These are phyloP conservation scores for peach (Prunus persica) DNA, from an alignment of 306 rosid species.

Conservation along the genomic window Prunus_persica_NCBIv2 NC_034015.1:20502001-20502500, in stretches of 20 bases:
- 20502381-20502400: constrained; percentile 99
- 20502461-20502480: background rate
- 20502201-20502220: constrained; percentile 96
- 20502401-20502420: constrained; percentile 85
- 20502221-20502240: constrained; percentile 91
- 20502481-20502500: constrained; percentile 7
- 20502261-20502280: background rate
- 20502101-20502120: background rate
- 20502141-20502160: constrained; percentile 72
- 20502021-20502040: background rate
- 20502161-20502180: constrained; percentile 99
- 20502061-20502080: background rate
- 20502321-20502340: constrained; percentile 63
- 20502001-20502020: background rate
- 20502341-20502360: constrained; percentile 98
- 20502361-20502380: constrained; percentile 99
- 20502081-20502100: background rate
- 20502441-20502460: constrained; percentile 16
- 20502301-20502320: background rate
- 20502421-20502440: too few species aligned
- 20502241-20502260: background rate
- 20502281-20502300: background rate
- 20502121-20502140: background rate
- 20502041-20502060: background rate
- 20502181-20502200: constrained; percentile 89